Base-by-base conservation (phyloP, 306 rosid species). In the Ceratonia siliqua region DNA sequence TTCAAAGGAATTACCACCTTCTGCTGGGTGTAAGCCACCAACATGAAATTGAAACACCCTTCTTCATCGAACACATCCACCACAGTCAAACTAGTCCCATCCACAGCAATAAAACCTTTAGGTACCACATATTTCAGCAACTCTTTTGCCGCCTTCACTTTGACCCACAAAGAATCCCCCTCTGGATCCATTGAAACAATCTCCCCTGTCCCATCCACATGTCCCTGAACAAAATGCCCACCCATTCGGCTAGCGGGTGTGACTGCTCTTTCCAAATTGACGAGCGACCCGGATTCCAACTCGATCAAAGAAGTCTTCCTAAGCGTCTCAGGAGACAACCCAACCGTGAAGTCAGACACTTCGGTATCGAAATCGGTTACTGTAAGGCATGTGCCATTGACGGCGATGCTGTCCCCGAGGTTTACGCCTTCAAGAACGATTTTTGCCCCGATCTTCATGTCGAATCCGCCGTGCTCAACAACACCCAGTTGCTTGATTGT, bases 11-110 rank as follows among this genome's bases (percentile, higher is more conserved):
- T 85, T 38, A 94, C 98, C 25, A 92, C 85, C 9, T 87, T 83
- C 68, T 83, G 85, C 76, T 89, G 97, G 2, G 98, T 92, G 27
- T 95, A 92, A 61, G 88, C 87, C 50, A 94, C 97, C 82, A 94
- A 43, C 96, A 95, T 95, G 83, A 92, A 92, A 85, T 89, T 90
- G 45, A 95, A 92, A 63, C 89, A 86, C 38, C 32, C 79, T 18
- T 94, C 99, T 27, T 83, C 86, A 43, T 94, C 95, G 74, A 87
- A 83, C 79, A 91, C 95, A 59, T 94, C 95, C 46, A 87, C 94
- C 73, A 94, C 99, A 12, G 99, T 94, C 87, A 94, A 89, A 73
- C 99, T 94, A 22, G 99, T 88, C 32, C 99, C 99, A 82, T 94
- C 97, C 57, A 94, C 97, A 2, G 95, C 87, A 14, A 94, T 87